phyloP scores from a whole-genome alignment of 108 stramenopile species.

The Nitzschia sp. region DNA sequence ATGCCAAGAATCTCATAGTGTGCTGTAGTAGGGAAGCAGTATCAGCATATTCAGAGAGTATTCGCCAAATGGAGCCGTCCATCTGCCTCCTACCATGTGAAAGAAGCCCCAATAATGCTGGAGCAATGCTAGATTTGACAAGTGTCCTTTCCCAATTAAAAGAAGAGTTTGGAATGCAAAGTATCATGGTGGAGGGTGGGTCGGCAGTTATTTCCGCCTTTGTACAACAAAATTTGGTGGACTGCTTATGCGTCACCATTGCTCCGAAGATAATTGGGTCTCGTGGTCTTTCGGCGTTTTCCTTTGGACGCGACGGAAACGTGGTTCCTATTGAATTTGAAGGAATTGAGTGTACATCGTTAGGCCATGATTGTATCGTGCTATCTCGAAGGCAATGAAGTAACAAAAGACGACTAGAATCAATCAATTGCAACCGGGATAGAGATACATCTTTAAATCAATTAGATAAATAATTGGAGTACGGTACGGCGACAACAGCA shows the following conservation, averaged over 20 bases:
- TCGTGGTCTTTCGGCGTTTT: constrained; percentile 3
- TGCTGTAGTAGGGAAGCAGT: constrained; percentile 44
- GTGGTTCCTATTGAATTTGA: background rate
- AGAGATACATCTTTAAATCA: no score
- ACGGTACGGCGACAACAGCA: no score
- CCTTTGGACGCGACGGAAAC: background rate
- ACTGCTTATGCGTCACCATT: constrained; percentile 74
- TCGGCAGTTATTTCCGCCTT: constrained; percentile 55
- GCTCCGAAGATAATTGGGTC: constrained; percentile 57
- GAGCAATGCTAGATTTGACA: constrained; percentile 48
- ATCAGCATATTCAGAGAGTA: background rate
- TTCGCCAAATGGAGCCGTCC: constrained; percentile 32
- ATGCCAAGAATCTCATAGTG: constrained; percentile 34
- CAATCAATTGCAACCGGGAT: no score
- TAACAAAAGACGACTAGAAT: no score
- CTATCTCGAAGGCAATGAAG: background rate
- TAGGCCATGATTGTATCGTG: background rate
- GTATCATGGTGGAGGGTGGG: constrained; percentile 86
- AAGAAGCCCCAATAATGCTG: constrained; percentile 20
- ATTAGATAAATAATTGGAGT: no score
- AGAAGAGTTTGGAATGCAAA: constrained; percentile 48
- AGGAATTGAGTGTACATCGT: background rate
- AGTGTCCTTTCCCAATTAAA: constrained; percentile 46
- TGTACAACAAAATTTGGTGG: constrained; percentile 30
- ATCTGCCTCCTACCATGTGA: constrained; percentile 57